These are phyloP conservation scores for Penicillium ucsense DNA, from an alignment of 495 filamentous ascomycete species.

Conservation along the genomic window DNA sequence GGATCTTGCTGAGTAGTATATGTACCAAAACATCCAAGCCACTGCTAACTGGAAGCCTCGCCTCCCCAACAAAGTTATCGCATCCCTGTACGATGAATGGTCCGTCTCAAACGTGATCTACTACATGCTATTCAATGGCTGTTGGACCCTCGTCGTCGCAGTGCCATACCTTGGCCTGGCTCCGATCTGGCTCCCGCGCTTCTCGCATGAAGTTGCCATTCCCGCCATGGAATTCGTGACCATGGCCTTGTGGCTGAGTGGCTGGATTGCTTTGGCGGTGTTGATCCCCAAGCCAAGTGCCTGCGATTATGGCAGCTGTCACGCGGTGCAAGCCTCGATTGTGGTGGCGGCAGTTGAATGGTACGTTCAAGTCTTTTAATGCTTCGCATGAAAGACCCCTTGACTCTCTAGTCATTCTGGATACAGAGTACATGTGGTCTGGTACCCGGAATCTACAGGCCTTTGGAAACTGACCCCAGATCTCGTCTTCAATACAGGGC, in stretches of 20 bases:
- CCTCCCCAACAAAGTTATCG: constrained; percentile 7
- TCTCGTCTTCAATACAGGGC: constrained; percentile 19
- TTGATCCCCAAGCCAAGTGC: constrained; percentile 35
- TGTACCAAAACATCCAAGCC: too few species aligned
- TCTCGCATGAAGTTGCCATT: constrained; percentile 41
- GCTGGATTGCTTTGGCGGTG: constrained; percentile 58
- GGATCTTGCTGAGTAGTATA: too few species aligned
- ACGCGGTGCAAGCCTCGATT: constrained; percentile 29
- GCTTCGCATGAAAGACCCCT: too few species aligned
- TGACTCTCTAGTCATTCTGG: too few species aligned
- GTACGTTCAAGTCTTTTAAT: constrained; percentile 9
- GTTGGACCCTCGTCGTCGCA: constrained; percentile 53
- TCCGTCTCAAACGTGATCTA: constrained; percentile 30
- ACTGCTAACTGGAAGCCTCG: too few species aligned
- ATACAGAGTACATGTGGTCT: too few species aligned
- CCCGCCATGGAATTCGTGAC: constrained; percentile 14
- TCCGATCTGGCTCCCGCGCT: constrained; percentile 42
- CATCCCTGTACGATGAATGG: constrained; percentile 20
- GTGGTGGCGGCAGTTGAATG: constrained; percentile 41
- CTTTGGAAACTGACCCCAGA: too few species aligned
- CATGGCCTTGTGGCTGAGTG: constrained; percentile 47
- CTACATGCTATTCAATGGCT: constrained; percentile 59
- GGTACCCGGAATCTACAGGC: too few species aligned
- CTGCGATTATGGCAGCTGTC: constrained; percentile 38
- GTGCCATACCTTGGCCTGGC: constrained; percentile 53